Conservation (phyloP, 331 rosid genomes). For the Spiraea crenata region DNA sequence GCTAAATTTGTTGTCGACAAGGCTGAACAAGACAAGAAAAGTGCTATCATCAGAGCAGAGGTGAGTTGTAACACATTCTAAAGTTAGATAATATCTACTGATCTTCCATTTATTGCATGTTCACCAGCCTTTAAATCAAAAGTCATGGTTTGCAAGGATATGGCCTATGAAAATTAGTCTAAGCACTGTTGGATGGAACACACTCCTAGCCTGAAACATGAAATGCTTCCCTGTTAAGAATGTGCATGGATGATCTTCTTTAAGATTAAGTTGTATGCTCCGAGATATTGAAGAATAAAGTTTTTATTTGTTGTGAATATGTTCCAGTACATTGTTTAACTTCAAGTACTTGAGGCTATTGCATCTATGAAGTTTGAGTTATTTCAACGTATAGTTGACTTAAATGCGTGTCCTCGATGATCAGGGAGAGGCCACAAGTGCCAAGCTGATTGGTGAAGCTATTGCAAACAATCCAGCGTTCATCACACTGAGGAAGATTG, state of each 20-base stretch:
- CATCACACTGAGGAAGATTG: constrained; percentile 81
- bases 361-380: background rate
- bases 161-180: background rate
- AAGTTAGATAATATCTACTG: background rate
- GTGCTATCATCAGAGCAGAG: constrained; percentile 93
- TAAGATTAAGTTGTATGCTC: background rate
- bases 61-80: constrained; percentile 38
- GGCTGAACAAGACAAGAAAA: constrained; percentile 94
- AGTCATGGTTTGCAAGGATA: background rate
- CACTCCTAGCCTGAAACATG: background rate
- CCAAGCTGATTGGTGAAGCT: constrained; percentile 83
- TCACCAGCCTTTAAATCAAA: background rate
- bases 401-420: background rate
- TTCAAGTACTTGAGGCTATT: background rate
- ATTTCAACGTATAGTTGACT: background rate
- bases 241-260: background rate
- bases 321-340: background rate
- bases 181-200: background rate
- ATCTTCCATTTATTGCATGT: background rate
- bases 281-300: background rate
- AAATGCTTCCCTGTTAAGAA: background rate
- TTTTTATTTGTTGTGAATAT: background rate
- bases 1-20: constrained; percentile 94
- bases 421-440: constrained; percentile 95
- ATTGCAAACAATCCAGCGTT: constrained; percentile 84